phyloP scores from a whole-genome alignment of 228 moss, liverwort and hornwort species.

The Sphagnum magellanicum region DNA sequence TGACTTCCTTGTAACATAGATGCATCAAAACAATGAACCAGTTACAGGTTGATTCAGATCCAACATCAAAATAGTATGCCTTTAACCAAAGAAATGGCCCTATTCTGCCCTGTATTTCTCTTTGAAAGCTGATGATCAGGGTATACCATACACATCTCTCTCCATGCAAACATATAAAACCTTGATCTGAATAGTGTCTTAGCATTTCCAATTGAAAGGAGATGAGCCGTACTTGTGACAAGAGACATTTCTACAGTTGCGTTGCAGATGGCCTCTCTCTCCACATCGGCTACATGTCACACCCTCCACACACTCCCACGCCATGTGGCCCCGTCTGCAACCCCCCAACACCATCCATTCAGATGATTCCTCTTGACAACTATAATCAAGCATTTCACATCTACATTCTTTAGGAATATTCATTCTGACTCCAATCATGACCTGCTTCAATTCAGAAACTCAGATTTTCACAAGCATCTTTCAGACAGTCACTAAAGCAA shows the following conservation, averaged over 20 bases:
- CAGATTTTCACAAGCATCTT: not conserved
- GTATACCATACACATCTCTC: not conserved
- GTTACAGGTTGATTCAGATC: too few relatives aligned
- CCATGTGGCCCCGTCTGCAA: conserved; percentile 47
- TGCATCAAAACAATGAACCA: too few relatives aligned
- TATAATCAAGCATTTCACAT: not conserved
- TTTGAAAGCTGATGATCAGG: not conserved
- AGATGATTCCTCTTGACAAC: not conserved
- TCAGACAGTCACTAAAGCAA: not conserved
- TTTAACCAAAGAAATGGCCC: not conserved
- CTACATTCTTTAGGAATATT: not conserved
- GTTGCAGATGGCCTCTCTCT: conserved; percentile 39
- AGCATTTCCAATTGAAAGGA: too few relatives aligned
- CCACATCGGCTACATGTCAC: conserved; percentile 45
- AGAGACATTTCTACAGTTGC: conserved; percentile 39
- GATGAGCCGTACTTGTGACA: conserved; percentile 30
- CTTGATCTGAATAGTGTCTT: not conserved
- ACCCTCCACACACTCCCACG: conserved; percentile 51
- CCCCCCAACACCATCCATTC: not conserved
- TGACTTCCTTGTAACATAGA: too few relatives aligned
- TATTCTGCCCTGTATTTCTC: not conserved
- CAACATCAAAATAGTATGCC: too few relatives aligned
- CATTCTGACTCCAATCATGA: not conserved
- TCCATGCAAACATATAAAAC: not conserved
- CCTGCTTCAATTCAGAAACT: not conserved